Evolutionary conservation across 2,329 filamentous ascomycete genomes (phyloP), one percentile per base, ranked within the genome.

Genomic region (Aspergillus ochraceus): DNA sequence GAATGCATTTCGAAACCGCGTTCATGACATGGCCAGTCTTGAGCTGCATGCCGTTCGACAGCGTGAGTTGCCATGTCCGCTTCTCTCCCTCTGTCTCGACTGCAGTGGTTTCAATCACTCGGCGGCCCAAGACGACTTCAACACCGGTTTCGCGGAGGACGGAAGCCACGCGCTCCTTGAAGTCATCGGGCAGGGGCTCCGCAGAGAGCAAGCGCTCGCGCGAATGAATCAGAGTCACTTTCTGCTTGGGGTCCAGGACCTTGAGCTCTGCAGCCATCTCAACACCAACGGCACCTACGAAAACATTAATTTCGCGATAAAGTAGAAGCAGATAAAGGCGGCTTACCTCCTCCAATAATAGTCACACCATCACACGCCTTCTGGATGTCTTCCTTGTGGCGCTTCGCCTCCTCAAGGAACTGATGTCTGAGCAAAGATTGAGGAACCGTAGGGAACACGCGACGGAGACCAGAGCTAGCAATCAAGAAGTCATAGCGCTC

Each of bases 211-310:
- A 83, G 67, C 85, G 85, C 26, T 83, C 79, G 20, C 89, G 82
- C 4, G 90, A 92, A 72, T 94, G 91, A 4, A 91, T 84, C 1
- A 95, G 83, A 1, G 86, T 90, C n/a, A 94, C 87, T 46, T 83
- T 83, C 56, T 86, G 78, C 11, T 83, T 68, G 0, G 91, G 90
- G 61, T 88, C 82, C 24, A 87, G 78, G 50, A 84, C 73, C 75
- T 92, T 93, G 56, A 93, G 79, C 76, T 95, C 90, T 1, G 89
- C 86, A 0, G 91, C 90, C 83, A 94, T 92, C 72, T 94, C 90
- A 57, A 93, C 87, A 9, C 91, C 91, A 1, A 93, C 90, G 6
- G 90, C 91, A 53, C 89, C 83, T 85, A 58, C 49, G 20, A 36
- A 10, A 52, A 8, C 20, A 22, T 49, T 20, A 53, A 22, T 24